Percentiles rank a stretch among this genome's conserved stretches.
Evolutionary conservation across 78 protist species (phyloP).

Genomic region (Chrysochromulina tobinii): DNA sequence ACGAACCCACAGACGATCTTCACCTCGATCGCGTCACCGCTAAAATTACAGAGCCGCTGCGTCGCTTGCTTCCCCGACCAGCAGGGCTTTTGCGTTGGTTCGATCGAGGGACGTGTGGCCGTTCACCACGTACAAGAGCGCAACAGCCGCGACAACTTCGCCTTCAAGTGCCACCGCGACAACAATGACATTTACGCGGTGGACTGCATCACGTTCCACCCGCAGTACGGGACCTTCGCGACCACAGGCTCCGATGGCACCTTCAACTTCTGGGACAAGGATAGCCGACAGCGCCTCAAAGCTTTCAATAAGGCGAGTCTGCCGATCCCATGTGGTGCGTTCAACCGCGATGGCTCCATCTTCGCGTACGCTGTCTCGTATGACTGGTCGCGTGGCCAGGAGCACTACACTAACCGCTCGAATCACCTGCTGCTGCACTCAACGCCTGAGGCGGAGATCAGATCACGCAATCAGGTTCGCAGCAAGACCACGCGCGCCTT

Average conservation of each 20-base stretch:
- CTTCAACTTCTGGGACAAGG: conserved; percentile 47
- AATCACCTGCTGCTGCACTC: background rate
- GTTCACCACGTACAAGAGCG: conserved; percentile 68
- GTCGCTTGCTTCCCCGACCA: conserved; percentile 63
- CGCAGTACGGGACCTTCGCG: conserved; percentile 82
- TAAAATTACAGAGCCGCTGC: conserved; percentile 78
- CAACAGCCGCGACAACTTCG: conserved; percentile 49
- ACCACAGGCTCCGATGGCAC: conserved; percentile 90
- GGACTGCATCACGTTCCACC: conserved; percentile 78
- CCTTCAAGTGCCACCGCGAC: conserved; percentile 92
- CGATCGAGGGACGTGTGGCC: conserved; percentile 90
- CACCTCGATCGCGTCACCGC: conserved; percentile 49
- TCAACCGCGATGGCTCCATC: conserved; percentile 72
- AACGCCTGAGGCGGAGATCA: background rate
- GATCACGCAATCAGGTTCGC: no score
- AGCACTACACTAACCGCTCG: background rate
- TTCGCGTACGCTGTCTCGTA: conserved; percentile 86
- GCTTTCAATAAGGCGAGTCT: conserved; percentile 36
- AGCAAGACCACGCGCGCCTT: no score
- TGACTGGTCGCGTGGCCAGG: conserved; percentile 79
- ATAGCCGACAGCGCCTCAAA: conserved; percentile 60
- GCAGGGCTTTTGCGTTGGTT: conserved; percentile 84
- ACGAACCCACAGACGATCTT: background rate
- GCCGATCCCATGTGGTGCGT: conserved; percentile 63
- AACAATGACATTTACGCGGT: conserved; percentile 71